Conservation (phyloP, 257 asterid species). For the Plantago ovata region DNA sequence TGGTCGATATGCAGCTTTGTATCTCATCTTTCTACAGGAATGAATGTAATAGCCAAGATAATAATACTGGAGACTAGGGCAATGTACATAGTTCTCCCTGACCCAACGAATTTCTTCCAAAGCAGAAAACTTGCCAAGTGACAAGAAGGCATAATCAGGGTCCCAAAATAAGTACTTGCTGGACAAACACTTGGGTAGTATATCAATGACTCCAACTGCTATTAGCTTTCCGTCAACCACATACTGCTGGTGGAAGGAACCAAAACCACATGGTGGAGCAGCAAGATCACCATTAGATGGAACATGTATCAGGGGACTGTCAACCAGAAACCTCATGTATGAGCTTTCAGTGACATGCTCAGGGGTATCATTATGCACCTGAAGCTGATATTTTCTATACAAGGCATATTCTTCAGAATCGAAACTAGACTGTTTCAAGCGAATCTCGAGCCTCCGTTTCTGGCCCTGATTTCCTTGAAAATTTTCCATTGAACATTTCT, state of each 20-base stretch:
- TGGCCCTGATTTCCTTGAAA: slow-evolving; percentile 23
- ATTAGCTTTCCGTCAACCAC: slow-evolving; percentile 77
- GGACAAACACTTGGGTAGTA: slow-evolving; percentile 89
- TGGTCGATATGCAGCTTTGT: slow-evolving; percentile 89
- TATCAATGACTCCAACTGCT: slow-evolving; percentile 94
- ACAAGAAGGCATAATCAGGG: slow-evolving; percentile 81
- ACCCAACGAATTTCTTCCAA: slow-evolving; percentile 83
- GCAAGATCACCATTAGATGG: slow-evolving; percentile 50
- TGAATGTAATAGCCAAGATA: slow-evolving; percentile 98
- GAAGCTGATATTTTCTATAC: slow-evolving; percentile 80
- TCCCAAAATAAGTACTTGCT: slow-evolving; percentile 99
- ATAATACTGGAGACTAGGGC: slow-evolving; percentile 89
- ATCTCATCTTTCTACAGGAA: slow-evolving; percentile 95
- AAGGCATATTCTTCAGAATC: slow-evolving; percentile 86
- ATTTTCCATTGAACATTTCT: slow-evolving; percentile 26
- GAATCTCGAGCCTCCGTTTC: slow-evolving; percentile 58
- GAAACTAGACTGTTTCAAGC: slow-evolving; percentile 61
- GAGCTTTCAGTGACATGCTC: slow-evolving; percentile 77
- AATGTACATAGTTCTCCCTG: slow-evolving; percentile 57
- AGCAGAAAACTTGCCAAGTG: slow-evolving; percentile 93
- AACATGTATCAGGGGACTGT: slow-evolving; percentile 70
- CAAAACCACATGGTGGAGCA: slow-evolving; percentile 85
- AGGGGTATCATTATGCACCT: slow-evolving; percentile 81
- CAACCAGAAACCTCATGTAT: slow-evolving; percentile 81
- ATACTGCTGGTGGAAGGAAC: slow-evolving; percentile 99